A percentile compares a stretch with the other conserved stretches of the same genome.
Evolutionary conservation across 495 filamentous ascomycete genomes (phyloP).

Genomic region (Sabuloglossum arenarium): DNA sequence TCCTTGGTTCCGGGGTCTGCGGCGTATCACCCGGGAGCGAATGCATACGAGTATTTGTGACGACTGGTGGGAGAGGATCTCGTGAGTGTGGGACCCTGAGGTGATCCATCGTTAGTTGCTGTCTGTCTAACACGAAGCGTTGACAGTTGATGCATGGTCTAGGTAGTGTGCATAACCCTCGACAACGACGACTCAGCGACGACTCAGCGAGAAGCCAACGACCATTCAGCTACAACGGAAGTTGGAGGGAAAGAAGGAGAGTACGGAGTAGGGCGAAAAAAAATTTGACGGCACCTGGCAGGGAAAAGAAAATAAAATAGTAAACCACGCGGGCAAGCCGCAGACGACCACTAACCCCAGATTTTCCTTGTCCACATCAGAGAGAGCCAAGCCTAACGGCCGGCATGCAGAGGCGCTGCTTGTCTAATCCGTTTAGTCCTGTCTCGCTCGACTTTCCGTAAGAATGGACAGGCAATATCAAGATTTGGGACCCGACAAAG

Average conservation of each 20-base stretch:
- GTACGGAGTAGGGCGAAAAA: background rate
- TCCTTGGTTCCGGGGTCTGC: constrained; percentile 27
- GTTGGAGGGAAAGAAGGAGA: background rate
- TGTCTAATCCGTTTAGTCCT: background rate
- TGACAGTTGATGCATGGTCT: background rate
- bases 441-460: background rate
- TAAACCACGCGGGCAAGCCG: background rate
- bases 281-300: background rate
- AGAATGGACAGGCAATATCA: background rate
- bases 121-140: background rate
- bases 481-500: background rate
- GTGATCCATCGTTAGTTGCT: background rate
- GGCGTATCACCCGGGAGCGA: constrained; percentile 31
- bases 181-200: background rate
- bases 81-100: background rate
- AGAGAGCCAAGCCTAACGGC: background rate
- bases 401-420: background rate
- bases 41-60: constrained; percentile 22
- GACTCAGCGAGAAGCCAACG: background rate
- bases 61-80: constrained; percentile 1
- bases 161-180: background rate
- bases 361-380: constrained; percentile 2
- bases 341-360: background rate
- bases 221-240: background rate
- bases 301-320: constrained; percentile 1